These are phyloP conservation scores for Solanum etuberosum DNA, from an alignment of 257 asterid species.

Conservation along the genomic window DNA sequence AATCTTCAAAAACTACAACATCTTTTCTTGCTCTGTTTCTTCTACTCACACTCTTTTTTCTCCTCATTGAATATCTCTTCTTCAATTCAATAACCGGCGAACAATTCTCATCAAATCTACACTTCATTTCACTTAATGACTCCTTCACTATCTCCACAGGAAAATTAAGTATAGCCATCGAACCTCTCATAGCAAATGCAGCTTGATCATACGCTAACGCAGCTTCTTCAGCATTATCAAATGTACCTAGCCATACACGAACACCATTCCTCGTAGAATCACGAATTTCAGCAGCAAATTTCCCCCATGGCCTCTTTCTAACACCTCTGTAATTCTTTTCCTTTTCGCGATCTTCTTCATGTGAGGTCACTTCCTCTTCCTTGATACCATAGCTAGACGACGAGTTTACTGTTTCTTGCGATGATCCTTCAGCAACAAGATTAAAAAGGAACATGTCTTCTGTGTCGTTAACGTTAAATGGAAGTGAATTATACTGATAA, in stretches of 20 bases:
- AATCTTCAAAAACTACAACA: constrained; percentile 65
- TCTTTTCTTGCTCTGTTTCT: constrained; percentile 2
- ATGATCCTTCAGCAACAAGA: constrained; percentile 21
- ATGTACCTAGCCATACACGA: constrained; percentile 83
- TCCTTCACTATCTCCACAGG: constrained; percentile 56
- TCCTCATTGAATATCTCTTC: constrained; percentile 47
- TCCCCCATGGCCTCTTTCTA: constrained; percentile 82
- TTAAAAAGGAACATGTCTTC: constrained; percentile 61
- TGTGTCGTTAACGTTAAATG: constrained; percentile 55
- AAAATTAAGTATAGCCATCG: constrained; percentile 62
- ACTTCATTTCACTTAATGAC: constrained; percentile 47
- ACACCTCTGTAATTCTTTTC: constrained; percentile 55
- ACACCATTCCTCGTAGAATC: constrained; percentile 76
- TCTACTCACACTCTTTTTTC: constrained; percentile 8
- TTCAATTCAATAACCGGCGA: constrained; percentile 79
- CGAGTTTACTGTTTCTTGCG: constrained; percentile 10
- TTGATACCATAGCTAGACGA: background rate
- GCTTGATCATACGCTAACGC: constrained; percentile 90
- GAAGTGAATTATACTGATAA: constrained; percentile 30
- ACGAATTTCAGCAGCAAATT: constrained; percentile 79
- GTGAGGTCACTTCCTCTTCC: constrained; percentile 50
- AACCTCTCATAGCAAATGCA: constrained; percentile 63
- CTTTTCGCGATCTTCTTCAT: background rate
- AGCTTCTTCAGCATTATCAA: constrained; percentile 77
- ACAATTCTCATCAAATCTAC: constrained; percentile 39